phyloP scores from a whole-genome alignment of 2,329 filamentous ascomycete genomes.

The Clonostachys solani region DNA sequence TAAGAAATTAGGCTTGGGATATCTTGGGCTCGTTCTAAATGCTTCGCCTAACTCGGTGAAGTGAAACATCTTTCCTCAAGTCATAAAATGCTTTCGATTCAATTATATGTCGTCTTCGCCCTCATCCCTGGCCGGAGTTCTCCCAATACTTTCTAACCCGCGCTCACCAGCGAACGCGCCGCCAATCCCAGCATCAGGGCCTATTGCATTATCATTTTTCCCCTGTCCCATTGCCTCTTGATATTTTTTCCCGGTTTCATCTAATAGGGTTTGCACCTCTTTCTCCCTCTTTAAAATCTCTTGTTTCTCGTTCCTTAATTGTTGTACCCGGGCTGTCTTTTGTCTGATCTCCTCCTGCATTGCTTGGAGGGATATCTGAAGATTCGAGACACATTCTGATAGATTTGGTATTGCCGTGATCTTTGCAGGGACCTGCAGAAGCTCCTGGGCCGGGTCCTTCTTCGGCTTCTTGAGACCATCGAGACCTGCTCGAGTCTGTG shows the following conservation, averaged over 20 bases:
- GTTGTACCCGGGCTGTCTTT: conserved; percentile 60
- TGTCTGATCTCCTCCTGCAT: conserved; percentile 60
- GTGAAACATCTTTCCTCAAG: no score
- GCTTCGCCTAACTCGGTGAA: no score
- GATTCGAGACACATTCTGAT: conserved; percentile 57
- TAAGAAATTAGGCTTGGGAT: no score
- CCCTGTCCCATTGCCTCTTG: conserved; percentile 34
- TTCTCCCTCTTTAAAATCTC: conserved; percentile 66
- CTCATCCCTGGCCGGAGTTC: conserved; percentile 16
- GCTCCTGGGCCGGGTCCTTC: conserved; percentile 23
- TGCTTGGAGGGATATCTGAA: conserved; percentile 56
- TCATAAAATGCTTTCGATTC: no score
- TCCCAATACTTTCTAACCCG: conserved; percentile 28
- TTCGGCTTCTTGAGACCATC: conserved; percentile 58
- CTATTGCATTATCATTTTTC: conserved; percentile 9
- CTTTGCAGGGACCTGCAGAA: conserved; percentile 60
- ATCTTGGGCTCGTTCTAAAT: no score
- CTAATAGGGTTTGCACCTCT: conserved; percentile 76
- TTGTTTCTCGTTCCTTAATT: conserved; percentile 62
- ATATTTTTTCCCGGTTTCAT: conserved; percentile 70
- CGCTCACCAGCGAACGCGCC: conserved; percentile 20
- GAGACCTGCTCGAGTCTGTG: conserved; percentile 83
- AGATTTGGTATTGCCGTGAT: conserved; percentile 77
- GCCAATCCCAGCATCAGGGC: conserved; percentile 5
- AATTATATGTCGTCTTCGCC: conserved; percentile 7